Base-by-base conservation (phyloP, 2,329 filamentous ascomycete genomes). In the Diplodia intermedia region DNA sequence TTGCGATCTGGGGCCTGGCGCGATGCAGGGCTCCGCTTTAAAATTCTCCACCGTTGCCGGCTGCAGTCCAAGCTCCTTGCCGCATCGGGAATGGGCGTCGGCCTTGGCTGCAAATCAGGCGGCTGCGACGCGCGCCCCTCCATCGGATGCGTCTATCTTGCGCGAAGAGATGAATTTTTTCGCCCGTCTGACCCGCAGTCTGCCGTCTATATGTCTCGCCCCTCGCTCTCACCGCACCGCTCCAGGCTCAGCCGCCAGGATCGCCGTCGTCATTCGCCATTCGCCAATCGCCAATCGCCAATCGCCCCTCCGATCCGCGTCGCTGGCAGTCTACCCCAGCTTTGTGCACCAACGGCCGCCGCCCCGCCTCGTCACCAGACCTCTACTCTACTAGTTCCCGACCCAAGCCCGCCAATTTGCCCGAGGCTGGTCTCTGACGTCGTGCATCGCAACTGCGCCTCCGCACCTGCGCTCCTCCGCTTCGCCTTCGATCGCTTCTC, bases 1-100 rank as follows among this genome's bases (percentile, higher is more conserved):
- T 60, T 36, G 54, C 5, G 36, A 54, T 43, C n/a, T 26, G 55
- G 36, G 14, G 12, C 20, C n/a, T 60, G 36, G 33, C 23, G 20
- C 36, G 26, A 26, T 20, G 47, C 31, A 52, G 31, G 60, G 60
- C 60, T 63, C 60, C 60, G 60, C 60, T 38, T 43, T 38, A 38
- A 63, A 63, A 63, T 52, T 63, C 47, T 52, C 47, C 60, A 52
- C 11, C 40, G 40, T 36, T 50, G 57, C 57, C 57, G 57, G 14
- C 60, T 31, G 60, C 60, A 43, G 60, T 49, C 60, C 50, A 63
- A 63, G 60, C 60, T 63, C 60, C 60, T 63, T 63, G 60, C 60
- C 60, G 18, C 5, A 26, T 23, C 12, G n/a, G 60, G 60, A 29
- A 63, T 63, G 60, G 60, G 47, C 29, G 60, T 52, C 43, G 60